Percentiles rank a stretch among this genome's conserved stretches.
Conservation (phyloP, 495 filamentous ascomycete species). For the Lophium mytilinum region DNA sequence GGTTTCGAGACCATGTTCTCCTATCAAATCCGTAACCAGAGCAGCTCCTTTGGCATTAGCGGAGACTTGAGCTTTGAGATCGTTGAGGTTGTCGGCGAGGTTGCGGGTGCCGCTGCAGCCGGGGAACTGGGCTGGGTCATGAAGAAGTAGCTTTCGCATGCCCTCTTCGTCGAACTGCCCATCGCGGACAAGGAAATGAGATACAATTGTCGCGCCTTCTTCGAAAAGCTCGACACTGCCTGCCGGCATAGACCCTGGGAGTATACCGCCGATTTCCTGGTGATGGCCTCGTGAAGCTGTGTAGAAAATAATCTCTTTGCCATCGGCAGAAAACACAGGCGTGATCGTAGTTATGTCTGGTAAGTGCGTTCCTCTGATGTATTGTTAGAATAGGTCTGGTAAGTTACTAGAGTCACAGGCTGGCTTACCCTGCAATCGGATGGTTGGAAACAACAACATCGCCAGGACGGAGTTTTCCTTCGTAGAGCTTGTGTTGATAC, state of each 20-base stretch:
- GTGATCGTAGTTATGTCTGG: constrained; percentile 14
- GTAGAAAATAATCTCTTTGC: constrained; percentile 28
- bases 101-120: constrained; percentile 28
- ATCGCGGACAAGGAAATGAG: constrained; percentile 26
- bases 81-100: constrained; percentile 30
- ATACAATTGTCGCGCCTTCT: constrained; percentile 33
- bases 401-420: no score
- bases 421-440: constrained; percentile 1
- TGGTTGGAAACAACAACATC: constrained; percentile 17
- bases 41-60: constrained; percentile 30
- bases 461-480: constrained; percentile 5
- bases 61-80: constrained; percentile 33
- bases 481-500: constrained; percentile 7
- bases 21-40: constrained; percentile 25
- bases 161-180: constrained; percentile 31
- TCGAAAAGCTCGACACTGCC: constrained; percentile 28
- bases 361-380: constrained; percentile 5
- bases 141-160: constrained; percentile 26
- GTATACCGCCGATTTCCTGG: constrained; percentile 29
- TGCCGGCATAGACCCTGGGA: constrained; percentile 27
- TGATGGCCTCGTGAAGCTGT: constrained; percentile 32
- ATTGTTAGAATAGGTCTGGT: no score
- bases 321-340: constrained; percentile 7
- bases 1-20: constrained; percentile 22
- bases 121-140: constrained; percentile 28